Evolutionary conservation across 2,329 filamentous ascomycete species (phyloP).

Genomic region (Ophiocordyceps sinensis): DNA sequence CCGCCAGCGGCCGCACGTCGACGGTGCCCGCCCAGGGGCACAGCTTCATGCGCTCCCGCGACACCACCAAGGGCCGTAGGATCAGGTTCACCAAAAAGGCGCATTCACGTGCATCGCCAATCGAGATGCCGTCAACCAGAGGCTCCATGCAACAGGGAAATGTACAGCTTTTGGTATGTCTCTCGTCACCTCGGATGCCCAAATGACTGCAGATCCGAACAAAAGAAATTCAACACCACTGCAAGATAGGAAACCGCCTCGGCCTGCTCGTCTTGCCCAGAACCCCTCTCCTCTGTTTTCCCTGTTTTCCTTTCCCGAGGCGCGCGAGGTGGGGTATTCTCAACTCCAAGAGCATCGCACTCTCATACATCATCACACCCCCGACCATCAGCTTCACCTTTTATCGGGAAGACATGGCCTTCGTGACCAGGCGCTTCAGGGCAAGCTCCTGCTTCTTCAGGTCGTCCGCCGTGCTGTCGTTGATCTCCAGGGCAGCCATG

Average conservation of each 20-base stretch:
- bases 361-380: neutral
- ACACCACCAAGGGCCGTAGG: conserved; percentile 14
- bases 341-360: conserved; percentile 1
- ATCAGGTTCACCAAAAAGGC: too few relatives aligned
- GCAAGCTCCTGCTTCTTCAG: conserved; percentile 99
- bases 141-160: conserved; percentile 13
- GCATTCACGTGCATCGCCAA: too few relatives aligned
- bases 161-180: conserved; percentile 21
- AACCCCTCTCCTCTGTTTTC: neutral
- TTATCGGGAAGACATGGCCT: conserved; percentile 92
- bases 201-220: conserved; percentile 16
- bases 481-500: conserved; percentile 93
- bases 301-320: neutral
- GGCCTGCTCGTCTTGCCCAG: conserved; percentile 3
- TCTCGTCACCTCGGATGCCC: conserved; percentile 14
- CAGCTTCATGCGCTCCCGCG: conserved; percentile 9
- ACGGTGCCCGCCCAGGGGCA: conserved; percentile 13
- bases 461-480: conserved; percentile 82
- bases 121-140: too few relatives aligned
- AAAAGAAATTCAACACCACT: conserved; percentile 7
- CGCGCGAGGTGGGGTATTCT: neutral
- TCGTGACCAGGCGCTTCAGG: conserved; percentile 94
- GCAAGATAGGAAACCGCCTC: conserved; percentile 11
- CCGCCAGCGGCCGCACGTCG: conserved; percentile 9
- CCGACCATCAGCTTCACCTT: conserved; percentile 2